Base-by-base conservation (phyloP, 2,329 filamentous ascomycete genomes). In the Cercospora janseana region DNA sequence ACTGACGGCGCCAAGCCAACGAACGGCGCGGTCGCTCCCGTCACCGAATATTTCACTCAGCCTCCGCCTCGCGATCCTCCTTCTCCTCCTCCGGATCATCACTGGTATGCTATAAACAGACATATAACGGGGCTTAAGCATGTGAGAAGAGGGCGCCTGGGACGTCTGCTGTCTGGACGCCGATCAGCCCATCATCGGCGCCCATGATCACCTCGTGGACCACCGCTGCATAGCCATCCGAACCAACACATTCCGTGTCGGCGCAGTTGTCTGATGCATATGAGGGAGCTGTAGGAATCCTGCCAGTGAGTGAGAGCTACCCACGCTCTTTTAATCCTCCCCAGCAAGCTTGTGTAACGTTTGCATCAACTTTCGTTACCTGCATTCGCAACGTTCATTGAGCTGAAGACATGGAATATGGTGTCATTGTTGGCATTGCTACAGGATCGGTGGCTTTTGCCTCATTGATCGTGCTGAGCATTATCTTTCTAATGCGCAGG, bases 111-210 rank as follows among this genome's bases (percentile, higher is more conserved):
- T 47, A 37, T 38, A 47, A 38, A 29, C 32, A 27, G 32, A 38
- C 16, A 15, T 40, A 38, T 40, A 38, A 24, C 18, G 44, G 40
- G 44, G 44, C 44, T 23, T 26, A 40, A 29, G 26, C 44, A 47
- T 26, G 44, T 24, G 34, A 47, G 44, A 47, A 18, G 44, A 47
- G 34, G 37, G 44, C 44, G 32, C 16, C 24, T 15, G 12, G 18
- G 32, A 38, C 18, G 15, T 15, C 5, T 27, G 15, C 44, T 37
- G 4, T 47, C 4, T 47, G 44, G 34, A 47, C 44, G 44, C 44
- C 44, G 29, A 13, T 47, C 32, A 38, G 44, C 44, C 44, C 44
- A 28, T 9, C 31, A 27, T 35, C 44, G 44, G 32, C 32, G 32
- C 32, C 24, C 44, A n/a, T 28, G 15, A 40, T 24, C 24, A 34